Evolutionary conservation across 2,329 filamentous ascomycete genomes (phyloP).

Genomic region (Botryotinia calthae): DNA sequence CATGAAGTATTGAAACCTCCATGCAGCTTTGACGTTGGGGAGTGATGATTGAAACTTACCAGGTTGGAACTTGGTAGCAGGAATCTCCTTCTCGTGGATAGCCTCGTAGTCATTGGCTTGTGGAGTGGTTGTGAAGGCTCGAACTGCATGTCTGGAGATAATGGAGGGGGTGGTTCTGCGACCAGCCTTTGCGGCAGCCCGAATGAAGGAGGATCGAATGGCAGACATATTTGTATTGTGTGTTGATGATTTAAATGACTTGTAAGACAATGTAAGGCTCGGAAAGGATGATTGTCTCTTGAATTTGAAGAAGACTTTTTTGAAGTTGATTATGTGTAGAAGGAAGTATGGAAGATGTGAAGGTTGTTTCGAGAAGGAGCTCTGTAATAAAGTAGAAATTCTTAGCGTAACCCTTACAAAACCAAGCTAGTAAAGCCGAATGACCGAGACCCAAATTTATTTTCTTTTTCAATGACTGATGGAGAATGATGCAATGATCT

Average conservation of each 20-base stretch:
- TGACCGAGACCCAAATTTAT: background rate
- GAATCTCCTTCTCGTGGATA: slow-evolving; percentile 36
- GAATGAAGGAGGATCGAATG: slow-evolving; percentile 6
- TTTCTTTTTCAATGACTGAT: background rate
- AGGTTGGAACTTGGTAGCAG: slow-evolving; percentile 18
- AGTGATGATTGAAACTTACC: background rate
- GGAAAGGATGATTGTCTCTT: background rate
- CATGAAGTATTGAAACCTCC: background rate
- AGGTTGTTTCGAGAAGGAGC: slow-evolving; percentile 7
- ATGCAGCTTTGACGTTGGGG: background rate
- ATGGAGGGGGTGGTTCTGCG: slow-evolving; percentile 5
- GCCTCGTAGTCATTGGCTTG: slow-evolving; percentile 31
- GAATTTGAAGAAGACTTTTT: background rate
- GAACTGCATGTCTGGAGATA: slow-evolving; percentile 25
- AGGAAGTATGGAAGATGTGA: background rate
- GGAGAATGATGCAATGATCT: background rate
- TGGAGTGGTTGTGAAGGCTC: slow-evolving; percentile 29
- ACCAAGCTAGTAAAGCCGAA: slow-evolving; percentile 4
- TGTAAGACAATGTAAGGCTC: background rate
- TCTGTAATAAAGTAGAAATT: slow-evolving; percentile 11
- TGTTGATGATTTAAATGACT: background rate
- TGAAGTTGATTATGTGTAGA: background rate
- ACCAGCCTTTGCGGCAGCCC: slow-evolving; percentile 16
- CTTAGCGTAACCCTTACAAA: slow-evolving; percentile 1
- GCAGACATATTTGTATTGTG: slow-evolving; percentile 15